Percentiles rank a stretch among this genome's conserved stretches.
Evolutionary conservation across 2,329 filamentous ascomycete genomes (phyloP).

Genomic region (Neopestalotiopsis sp.): DNA sequence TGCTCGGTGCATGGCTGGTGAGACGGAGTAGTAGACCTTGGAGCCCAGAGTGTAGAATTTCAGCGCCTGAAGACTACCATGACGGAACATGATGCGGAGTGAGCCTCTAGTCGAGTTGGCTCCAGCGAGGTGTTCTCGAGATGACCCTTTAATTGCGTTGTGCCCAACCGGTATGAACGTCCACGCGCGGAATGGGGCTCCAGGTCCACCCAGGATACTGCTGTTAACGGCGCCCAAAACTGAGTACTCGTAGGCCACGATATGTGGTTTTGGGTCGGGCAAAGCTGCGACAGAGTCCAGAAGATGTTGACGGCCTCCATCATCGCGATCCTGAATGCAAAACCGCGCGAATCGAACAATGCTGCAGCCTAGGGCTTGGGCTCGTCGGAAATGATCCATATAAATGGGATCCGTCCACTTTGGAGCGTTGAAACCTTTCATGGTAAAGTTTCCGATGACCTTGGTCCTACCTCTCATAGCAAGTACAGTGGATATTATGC

Average conservation of each 20-base stretch:
- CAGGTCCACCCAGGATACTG: not conserved
- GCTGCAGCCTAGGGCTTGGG: slow-evolving; percentile 62
- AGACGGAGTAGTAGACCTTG: slow-evolving; percentile 71
- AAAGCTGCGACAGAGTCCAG: slow-evolving; percentile 50
- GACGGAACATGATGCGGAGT: slow-evolving; percentile 63
- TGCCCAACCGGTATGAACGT: slow-evolving; percentile 61
- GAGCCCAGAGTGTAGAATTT: slow-evolving; percentile 73
- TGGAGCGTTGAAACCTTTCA: slow-evolving; percentile 48
- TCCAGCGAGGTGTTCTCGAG: slow-evolving; percentile 48
- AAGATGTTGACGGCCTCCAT: slow-evolving; percentile 53
- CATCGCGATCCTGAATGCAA: slow-evolving; percentile 59
- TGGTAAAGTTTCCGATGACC: slow-evolving; percentile 63
- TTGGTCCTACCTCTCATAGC: slow-evolving; percentile 60
- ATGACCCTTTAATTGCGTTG: slow-evolving; percentile 43
- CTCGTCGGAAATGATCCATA: slow-evolving; percentile 57
- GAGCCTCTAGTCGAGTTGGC: slow-evolving; percentile 61
- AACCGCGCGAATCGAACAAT: slow-evolving; percentile 67
- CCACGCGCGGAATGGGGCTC: slow-evolving; percentile 42
- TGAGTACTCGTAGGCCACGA: slow-evolving; percentile 53
- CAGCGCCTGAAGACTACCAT: slow-evolving; percentile 67
- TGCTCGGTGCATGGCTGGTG: slow-evolving; percentile 74
- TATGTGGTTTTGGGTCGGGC: slow-evolving; percentile 52
- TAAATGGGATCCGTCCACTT: slow-evolving; percentile 62
- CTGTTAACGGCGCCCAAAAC: slow-evolving; percentile 44
- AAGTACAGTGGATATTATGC: slow-evolving; percentile 54